A percentile compares a stretch with the other conserved stretches of the same genome.
phyloP scores from a whole-genome alignment of 805 yeast genomes.

The Diddensiella transvaalensis region DNA sequence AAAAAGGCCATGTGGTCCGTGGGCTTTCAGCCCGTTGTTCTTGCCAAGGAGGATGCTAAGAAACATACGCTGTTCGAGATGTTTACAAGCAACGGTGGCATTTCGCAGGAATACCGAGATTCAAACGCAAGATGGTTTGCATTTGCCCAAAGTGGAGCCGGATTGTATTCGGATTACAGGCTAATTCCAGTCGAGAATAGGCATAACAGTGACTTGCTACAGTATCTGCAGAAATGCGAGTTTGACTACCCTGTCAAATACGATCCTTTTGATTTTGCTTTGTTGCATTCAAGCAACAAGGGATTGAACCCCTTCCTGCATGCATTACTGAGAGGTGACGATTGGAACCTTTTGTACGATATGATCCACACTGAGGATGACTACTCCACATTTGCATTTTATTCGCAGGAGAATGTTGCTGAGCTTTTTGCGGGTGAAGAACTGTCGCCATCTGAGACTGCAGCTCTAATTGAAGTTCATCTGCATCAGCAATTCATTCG shows the following conservation, averaged over 20 bases:
- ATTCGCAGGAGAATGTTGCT: constrained; percentile 20
- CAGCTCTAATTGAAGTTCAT: constrained; percentile 28
- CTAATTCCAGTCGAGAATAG: constrained; percentile 25
- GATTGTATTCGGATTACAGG: constrained; percentile 24
- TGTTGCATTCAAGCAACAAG: constrained; percentile 16
- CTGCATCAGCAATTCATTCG: constrained; percentile 27
- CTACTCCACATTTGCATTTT: constrained; percentile 22
- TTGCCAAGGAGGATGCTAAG: constrained; percentile 19
- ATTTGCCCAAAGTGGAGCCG: constrained; percentile 26
- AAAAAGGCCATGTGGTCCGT: constrained; percentile 27
- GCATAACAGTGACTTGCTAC: constrained; percentile 14
- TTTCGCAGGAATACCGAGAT: constrained; percentile 9
- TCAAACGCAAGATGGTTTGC: constrained; percentile 23
- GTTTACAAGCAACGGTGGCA: constrained; percentile 8
- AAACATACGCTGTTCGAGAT: constrained; percentile 17
- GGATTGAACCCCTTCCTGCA: constrained; percentile 11
- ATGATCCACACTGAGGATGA: constrained; percentile 11
- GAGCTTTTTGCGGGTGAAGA: constrained; percentile 12
- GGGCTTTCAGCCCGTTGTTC: constrained; percentile 30
- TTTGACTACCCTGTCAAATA: constrained; percentile 19
- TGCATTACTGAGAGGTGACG: constrained; percentile 9
- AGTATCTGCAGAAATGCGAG: constrained; percentile 16
- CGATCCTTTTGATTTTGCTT: constrained; percentile 21
- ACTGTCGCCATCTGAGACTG: constrained; percentile 11
- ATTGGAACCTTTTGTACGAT: constrained; percentile 3